Conservation (phyloP, 2,329 filamentous ascomycete species). For the Claviceps sp. region DNA sequence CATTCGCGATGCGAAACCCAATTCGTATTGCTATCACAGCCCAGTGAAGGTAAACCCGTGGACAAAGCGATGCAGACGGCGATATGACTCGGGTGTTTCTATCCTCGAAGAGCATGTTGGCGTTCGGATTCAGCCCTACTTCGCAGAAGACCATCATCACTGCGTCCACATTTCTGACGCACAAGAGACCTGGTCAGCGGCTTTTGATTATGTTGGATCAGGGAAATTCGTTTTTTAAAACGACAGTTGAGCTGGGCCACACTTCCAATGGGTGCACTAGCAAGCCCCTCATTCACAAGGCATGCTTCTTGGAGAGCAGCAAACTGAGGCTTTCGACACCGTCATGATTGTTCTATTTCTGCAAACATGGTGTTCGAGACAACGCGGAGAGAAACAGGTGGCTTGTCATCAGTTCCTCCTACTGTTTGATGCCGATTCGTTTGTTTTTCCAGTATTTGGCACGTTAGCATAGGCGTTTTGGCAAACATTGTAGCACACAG, state of each 20-base stretch:
- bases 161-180: conserved; percentile 24
- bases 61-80: conserved; percentile 28
- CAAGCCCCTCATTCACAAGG: background rate
- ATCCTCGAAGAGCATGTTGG: conserved; percentile 25
- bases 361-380: background rate
- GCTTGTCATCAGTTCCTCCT: background rate
- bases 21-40: conserved; percentile 29
- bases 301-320: background rate
- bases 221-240: conserved; percentile 20
- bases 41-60: conserved; percentile 30
- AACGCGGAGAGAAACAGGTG: background rate
- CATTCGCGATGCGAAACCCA: conserved; percentile 23
- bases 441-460: background rate
- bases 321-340: background rate
- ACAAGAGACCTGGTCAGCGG: conserved; percentile 24
- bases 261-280: no score
- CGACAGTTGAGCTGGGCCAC: conserved; percentile 3
- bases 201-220: conserved; percentile 16
- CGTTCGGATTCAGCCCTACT: conserved; percentile 26
- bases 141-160: conserved; percentile 30
- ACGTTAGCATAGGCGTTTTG: background rate
- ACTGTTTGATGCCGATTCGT: background rate
- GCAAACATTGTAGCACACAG: background rate
- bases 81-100: conserved; percentile 24
- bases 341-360: background rate